Percentiles rank a stretch among this genome's conserved stretches.
These are phyloP conservation scores for Eutypella sp. DNA, from an alignment of 2,329 filamentous ascomycete species.

Conservation along the genomic window DNA sequence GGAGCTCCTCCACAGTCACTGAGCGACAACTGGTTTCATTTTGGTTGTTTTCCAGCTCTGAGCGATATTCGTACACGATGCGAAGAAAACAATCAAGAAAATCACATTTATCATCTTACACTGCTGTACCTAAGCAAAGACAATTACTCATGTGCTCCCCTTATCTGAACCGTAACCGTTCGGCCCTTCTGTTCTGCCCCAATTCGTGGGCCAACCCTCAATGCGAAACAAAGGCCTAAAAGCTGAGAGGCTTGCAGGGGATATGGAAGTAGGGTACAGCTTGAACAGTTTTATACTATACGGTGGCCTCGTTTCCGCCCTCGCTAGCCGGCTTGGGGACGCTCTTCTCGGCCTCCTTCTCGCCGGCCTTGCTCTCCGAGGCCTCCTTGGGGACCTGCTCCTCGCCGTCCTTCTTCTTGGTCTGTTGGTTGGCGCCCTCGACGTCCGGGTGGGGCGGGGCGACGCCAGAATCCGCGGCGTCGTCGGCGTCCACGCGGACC, in stretches of 20 bases:
- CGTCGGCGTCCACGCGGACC: slow-evolving; percentile 36
- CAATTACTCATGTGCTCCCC: too few species aligned
- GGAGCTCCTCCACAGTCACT: too few species aligned
- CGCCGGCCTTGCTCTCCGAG: slow-evolving; percentile 51
- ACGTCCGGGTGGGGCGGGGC: slow-evolving; percentile 58
- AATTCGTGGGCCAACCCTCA: too few species aligned
- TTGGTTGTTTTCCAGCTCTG: too few species aligned
- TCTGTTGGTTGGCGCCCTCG: slow-evolving; percentile 56
- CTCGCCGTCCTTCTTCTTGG: slow-evolving; percentile 37
- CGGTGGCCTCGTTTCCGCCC: slow-evolving; percentile 53
- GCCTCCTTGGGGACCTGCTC: slow-evolving; percentile 34
- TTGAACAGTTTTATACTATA: neutral
- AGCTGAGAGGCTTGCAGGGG: neutral
- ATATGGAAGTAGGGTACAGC: too few species aligned
- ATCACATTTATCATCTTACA: too few species aligned
- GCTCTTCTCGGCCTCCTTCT: slow-evolving; percentile 50
- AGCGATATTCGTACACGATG: too few species aligned
- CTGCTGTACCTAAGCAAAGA: too few species aligned
- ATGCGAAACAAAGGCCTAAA: neutral
- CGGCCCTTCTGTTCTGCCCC: too few species aligned
- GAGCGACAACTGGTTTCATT: too few species aligned
- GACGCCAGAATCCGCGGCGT: slow-evolving; percentile 36
- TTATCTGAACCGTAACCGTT: too few species aligned
- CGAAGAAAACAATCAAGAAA: too few species aligned
- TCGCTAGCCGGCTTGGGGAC: slow-evolving; percentile 61